Evolutionary conservation across 257 asterid species (phyloP).

Genomic region (Salvia hispanica): DNA sequence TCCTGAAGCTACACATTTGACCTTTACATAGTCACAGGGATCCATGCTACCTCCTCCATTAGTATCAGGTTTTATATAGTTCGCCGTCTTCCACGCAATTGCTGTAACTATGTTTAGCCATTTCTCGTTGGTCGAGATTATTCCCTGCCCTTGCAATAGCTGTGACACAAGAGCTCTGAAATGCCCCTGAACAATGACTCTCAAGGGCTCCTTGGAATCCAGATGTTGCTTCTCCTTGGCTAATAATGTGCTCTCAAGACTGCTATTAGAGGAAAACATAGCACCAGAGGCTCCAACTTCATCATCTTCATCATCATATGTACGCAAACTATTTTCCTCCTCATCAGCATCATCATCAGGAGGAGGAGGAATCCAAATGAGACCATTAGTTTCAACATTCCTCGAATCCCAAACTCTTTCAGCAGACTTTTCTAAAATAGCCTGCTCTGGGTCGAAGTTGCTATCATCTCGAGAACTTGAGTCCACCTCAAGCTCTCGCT

Average conservation of each 20-base stretch:
- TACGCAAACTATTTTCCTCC: conserved; percentile 56
- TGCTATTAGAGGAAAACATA: conserved; percentile 40
- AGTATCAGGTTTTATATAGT: conserved; percentile 84
- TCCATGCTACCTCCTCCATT: conserved; percentile 99
- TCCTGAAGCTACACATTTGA: conserved; percentile 95
- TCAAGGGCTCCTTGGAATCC: conserved; percentile 55
- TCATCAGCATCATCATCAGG: conserved; percentile 61
- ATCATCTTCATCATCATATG: conserved; percentile 85
- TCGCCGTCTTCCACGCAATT: conserved; percentile 89
- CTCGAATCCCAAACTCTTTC: conserved; percentile 48
- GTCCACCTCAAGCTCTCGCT: conserved; percentile 35
- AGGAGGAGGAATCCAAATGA: conserved; percentile 88
- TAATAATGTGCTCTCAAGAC: conserved; percentile 39
- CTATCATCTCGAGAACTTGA: conserved; percentile 45
- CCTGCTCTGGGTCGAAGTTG: conserved; percentile 44
- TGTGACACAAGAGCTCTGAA: conserved; percentile 90
- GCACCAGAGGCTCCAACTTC: conserved; percentile 59
- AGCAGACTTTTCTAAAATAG: conserved; percentile 59
- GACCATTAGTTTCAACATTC: conserved; percentile 69
- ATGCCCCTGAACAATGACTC: conserved; percentile 70
- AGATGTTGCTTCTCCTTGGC: conserved; percentile 50
- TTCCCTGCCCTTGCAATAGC: conserved; percentile 72
- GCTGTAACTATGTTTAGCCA: conserved; percentile 78
- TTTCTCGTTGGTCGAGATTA: conserved; percentile 35
- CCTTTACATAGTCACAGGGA: conserved; percentile 83